These are phyloP conservation scores for Auriscalpium vulgare DNA, from an alignment of 768 basidiomycete species.

Conservation along the genomic window DNA sequence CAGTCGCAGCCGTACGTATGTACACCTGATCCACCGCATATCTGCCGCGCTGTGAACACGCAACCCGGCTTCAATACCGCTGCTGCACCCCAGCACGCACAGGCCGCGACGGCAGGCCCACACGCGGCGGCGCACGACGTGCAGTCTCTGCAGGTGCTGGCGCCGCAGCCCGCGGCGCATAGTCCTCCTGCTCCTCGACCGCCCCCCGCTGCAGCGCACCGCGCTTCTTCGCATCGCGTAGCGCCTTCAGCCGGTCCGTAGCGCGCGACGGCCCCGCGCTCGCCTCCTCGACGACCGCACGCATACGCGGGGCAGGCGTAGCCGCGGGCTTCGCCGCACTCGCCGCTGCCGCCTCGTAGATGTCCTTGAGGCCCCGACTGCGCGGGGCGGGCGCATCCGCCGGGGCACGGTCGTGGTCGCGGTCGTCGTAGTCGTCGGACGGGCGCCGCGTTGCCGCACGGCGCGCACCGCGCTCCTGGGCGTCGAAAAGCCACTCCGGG, in stretches of 20 bases:
- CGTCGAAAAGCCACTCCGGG: constrained; percentile 59
- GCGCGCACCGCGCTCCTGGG: constrained; percentile 37
- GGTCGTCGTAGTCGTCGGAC: constrained; percentile 6
- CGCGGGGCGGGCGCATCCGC: constrained; percentile 10
- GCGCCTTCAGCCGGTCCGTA: constrained; percentile 39
- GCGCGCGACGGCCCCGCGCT: constrained; percentile 27
- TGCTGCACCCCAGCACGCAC: background rate
- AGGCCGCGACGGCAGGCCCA: background rate
- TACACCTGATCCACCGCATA: too few relatives aligned
- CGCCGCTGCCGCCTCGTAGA: constrained; percentile 27
- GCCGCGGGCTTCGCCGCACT: background rate
- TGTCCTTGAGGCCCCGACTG: constrained; percentile 27
- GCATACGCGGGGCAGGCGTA: background rate
- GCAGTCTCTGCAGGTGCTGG: background rate
- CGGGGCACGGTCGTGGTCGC: constrained; percentile 11
- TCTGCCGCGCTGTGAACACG: background rate
- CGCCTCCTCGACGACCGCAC: constrained; percentile 12
- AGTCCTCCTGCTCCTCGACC: background rate
- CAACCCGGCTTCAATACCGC: background rate
- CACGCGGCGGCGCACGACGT: background rate
- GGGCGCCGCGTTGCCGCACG: constrained; percentile 14
- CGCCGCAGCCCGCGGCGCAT: background rate
- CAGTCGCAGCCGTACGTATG: too few relatives aligned
- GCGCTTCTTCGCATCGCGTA: constrained; percentile 43
- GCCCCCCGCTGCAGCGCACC: constrained; percentile 13